Conservation (phyloP, 2,329 filamentous ascomycete genomes). For the Coleophoma cylindrospora region DNA sequence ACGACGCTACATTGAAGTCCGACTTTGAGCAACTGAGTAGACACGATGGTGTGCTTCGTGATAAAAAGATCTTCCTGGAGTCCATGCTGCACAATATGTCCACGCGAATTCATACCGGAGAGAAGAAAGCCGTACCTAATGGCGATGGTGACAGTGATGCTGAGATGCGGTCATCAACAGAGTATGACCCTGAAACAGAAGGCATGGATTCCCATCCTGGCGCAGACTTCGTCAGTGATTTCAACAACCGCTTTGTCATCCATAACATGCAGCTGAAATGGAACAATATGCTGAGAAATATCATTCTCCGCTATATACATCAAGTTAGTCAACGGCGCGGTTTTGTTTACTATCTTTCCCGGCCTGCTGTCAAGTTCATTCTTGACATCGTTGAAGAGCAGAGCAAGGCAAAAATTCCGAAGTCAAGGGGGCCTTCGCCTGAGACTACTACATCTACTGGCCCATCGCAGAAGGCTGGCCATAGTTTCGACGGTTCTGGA, state of each 20-base stretch:
- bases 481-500: constrained; percentile 34
- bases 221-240: constrained; percentile 85
- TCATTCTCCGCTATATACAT: constrained; percentile 94
- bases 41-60: constrained; percentile 49
- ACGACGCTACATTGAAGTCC: constrained; percentile 44
- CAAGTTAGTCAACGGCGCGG: constrained; percentile 94
- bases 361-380: constrained; percentile 95
- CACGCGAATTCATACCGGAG: constrained; percentile 21
- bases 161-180: constrained; percentile 17
- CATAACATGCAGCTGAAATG: constrained; percentile 98
- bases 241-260: constrained; percentile 96
- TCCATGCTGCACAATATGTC: constrained; percentile 40
- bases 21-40: constrained; percentile 56
- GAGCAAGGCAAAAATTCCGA: constrained; percentile 56
- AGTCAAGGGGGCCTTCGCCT: constrained; percentile 25
- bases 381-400: constrained; percentile 96
- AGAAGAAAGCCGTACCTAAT: constrained; percentile 18
- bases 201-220: constrained; percentile 64
- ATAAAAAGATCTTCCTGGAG: constrained; percentile 54
- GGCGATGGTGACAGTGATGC: constrained; percentile 30
- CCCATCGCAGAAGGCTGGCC: constrained; percentile 11
- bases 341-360: constrained; percentile 96
- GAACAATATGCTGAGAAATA: constrained; percentile 95
- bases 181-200: constrained; percentile 36
- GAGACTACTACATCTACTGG: constrained; percentile 18